Evolutionary conservation across 1,284 basidiomycete species (phyloP).

Genomic region (Sutorius eximius): DNA sequence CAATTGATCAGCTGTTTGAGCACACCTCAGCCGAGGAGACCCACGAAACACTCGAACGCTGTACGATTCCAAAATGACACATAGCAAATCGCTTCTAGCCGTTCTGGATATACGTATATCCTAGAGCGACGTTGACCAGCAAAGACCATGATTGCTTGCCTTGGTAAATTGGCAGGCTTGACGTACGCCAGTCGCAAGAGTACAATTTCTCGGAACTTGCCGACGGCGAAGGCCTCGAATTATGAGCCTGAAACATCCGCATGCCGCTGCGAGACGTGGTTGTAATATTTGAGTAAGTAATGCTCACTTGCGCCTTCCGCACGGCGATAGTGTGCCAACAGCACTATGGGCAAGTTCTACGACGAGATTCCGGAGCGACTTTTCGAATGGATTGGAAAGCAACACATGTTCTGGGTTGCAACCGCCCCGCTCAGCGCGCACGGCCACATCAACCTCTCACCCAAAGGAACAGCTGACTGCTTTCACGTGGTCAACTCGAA

Average conservation of each 20-base stretch:
- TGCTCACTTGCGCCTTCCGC: background rate
- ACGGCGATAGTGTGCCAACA: background rate
- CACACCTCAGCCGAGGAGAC: background rate
- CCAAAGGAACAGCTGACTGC: constrained; percentile 50
- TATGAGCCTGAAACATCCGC: too few relatives aligned
- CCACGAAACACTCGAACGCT: too few relatives aligned
- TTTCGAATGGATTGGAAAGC: constrained; percentile 49
- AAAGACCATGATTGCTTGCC: too few relatives aligned
- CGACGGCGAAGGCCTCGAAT: too few relatives aligned
- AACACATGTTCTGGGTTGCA: constrained; percentile 58
- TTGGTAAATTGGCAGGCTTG: too few relatives aligned
- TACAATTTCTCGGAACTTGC: too few relatives aligned
- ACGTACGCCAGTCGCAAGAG: too few relatives aligned
- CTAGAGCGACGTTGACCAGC: background rate
- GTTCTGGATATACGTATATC: background rate
- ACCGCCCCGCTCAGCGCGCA: constrained; percentile 49
- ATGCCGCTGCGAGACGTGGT: background rate
- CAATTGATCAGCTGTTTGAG: too few relatives aligned
- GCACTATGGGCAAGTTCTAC: constrained; percentile 47
- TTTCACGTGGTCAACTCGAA: constrained; percentile 49
- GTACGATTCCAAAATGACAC: background rate
- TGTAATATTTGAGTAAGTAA: background rate
- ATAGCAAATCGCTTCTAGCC: background rate
- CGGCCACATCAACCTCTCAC: constrained; percentile 58
- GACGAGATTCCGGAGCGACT: constrained; percentile 47